These are phyloP conservation scores for Sonneratia alba DNA, from an alignment of 345 rosid species.

Conservation along the genomic window DNA sequence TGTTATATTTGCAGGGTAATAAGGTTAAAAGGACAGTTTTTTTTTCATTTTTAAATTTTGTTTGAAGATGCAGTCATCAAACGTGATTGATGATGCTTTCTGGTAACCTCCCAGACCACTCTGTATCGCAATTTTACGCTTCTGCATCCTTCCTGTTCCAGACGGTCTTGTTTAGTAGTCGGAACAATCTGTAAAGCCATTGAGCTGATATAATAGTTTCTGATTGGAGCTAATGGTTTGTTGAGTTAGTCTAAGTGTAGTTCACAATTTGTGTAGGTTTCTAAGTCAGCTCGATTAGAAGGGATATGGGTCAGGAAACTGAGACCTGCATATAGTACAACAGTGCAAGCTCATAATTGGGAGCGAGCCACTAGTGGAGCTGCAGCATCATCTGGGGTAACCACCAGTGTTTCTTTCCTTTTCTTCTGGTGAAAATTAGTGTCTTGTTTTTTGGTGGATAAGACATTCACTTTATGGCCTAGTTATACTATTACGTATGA, in stretches of 20 bases:
- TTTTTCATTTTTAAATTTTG: not conserved
- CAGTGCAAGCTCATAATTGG: slow-evolving; percentile 13
- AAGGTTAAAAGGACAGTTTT: not conserved
- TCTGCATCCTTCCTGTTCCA: not conserved
- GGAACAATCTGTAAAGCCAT: not conserved
- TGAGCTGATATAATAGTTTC: not conserved
- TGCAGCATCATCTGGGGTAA: not conserved
- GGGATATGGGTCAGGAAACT: slow-evolving; percentile 9
- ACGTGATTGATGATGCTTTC: not conserved
- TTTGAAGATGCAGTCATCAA: not conserved
- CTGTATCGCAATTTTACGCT: not conserved
- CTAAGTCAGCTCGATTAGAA: slow-evolving; percentile 9
- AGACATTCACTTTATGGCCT: not conserved
- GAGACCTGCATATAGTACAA: slow-evolving; percentile 11
- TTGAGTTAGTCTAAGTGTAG: not conserved
- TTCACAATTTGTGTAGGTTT: slow-evolving; percentile 11
- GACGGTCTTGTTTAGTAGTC: not conserved
- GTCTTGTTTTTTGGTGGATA: not conserved
- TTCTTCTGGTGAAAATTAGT: not conserved
- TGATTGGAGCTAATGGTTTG: not conserved
- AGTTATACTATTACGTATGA: not conserved
- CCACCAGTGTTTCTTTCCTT: not conserved
- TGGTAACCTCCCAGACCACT: not conserved
- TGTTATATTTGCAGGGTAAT: not conserved
- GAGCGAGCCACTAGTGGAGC: slow-evolving; percentile 7